A percentile compares a stretch with the other conserved stretches of the same genome.
phyloP scores from a whole-genome alignment of 305 asterid species.

The Galium porrigens region DNA sequence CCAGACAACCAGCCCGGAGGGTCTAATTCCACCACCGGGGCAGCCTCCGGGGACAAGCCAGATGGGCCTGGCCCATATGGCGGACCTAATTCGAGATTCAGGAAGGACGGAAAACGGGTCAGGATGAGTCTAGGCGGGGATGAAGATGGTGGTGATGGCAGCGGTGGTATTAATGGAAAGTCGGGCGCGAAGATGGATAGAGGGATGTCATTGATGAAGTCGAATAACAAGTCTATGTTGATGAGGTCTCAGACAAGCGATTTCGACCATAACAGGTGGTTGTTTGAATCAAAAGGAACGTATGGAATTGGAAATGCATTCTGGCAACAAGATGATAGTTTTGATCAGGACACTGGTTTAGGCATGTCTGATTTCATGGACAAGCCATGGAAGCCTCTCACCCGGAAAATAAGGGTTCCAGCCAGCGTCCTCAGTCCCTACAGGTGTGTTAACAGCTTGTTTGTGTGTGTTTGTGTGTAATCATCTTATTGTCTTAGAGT shows the following conservation, averaged over 20 bases:
- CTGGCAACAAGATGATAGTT: conserved; percentile 61
- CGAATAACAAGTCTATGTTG: conserved; percentile 52
- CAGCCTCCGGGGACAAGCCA: conserved; percentile 46
- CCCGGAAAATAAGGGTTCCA: conserved; percentile 59
- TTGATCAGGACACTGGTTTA: conserved; percentile 70
- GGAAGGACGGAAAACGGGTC: conserved; percentile 28
- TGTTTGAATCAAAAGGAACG: conserved; percentile 76
- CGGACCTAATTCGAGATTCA: conserved; percentile 30
- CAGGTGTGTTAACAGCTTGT: conserved; percentile 30
- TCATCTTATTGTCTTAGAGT: too few relatives aligned
- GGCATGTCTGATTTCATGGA: conserved; percentile 83
- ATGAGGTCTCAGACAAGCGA: conserved; percentile 79
- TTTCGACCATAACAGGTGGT: conserved; percentile 87
- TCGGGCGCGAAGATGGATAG: conserved; percentile 41
- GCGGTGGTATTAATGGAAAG: conserved; percentile 7
- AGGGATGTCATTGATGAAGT: conserved; percentile 48
- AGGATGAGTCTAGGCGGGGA: conserved; percentile 18
- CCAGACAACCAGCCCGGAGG: conserved; percentile 81
- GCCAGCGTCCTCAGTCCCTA: conserved; percentile 71
- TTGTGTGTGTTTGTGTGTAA: not conserved
- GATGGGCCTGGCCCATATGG: conserved; percentile 47
- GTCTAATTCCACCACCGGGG: conserved; percentile 5
- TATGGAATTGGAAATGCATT: conserved; percentile 86
- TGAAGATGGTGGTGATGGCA: conserved; percentile 16
- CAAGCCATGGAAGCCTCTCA: conserved; percentile 96